These are phyloP conservation scores for Trypanosoma caninum DNA, from an alignment of 208 protist genomes.

Conservation along the genomic window DNA sequence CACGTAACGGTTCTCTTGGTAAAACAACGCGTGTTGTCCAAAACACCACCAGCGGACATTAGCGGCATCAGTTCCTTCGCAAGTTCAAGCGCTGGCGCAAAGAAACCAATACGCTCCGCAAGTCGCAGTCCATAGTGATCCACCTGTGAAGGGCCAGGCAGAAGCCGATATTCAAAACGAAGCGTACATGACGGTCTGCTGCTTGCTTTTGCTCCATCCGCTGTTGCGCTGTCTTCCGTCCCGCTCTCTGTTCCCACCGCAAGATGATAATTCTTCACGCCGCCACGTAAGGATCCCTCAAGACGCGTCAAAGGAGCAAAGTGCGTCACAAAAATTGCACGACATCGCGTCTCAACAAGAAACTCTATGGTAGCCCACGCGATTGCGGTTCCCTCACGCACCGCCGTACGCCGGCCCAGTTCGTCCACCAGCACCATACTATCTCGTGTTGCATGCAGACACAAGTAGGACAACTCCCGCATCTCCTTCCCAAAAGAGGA, in stretches of 20 bases:
- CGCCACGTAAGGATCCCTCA: constrained; percentile 1
- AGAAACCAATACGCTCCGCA: constrained; percentile 45
- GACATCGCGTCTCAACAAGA: constrained; percentile 33
- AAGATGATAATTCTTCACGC: constrained; percentile 52
- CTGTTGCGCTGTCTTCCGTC: background rate
- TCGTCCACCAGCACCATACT: constrained; percentile 98
- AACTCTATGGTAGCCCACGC: constrained; percentile 92
- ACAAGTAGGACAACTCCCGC: constrained; percentile 68
- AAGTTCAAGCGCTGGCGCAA: constrained; percentile 31
- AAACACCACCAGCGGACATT: constrained; percentile 7
- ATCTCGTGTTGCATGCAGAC: constrained; percentile 75
- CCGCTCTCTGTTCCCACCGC: constrained; percentile 18
- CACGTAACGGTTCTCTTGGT: too few relatives aligned
- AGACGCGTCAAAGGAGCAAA: constrained; percentile 32
- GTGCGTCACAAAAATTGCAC: constrained; percentile 37
- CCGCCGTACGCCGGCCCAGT: constrained; percentile 95
- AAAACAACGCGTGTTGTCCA: background rate
- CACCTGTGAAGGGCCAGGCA: constrained; percentile 45
- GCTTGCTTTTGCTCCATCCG: background rate
- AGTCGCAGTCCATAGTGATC: constrained; percentile 65
- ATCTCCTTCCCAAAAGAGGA: constrained; percentile 75
- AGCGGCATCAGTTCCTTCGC: constrained; percentile 28
- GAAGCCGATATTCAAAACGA: constrained; percentile 31
- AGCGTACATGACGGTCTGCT: constrained; percentile 1
- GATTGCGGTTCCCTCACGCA: constrained; percentile 93